These are phyloP conservation scores for Nakazawaea anatomiae DNA, from an alignment of 805 yeast genomes.

Conservation along the genomic window DNA sequence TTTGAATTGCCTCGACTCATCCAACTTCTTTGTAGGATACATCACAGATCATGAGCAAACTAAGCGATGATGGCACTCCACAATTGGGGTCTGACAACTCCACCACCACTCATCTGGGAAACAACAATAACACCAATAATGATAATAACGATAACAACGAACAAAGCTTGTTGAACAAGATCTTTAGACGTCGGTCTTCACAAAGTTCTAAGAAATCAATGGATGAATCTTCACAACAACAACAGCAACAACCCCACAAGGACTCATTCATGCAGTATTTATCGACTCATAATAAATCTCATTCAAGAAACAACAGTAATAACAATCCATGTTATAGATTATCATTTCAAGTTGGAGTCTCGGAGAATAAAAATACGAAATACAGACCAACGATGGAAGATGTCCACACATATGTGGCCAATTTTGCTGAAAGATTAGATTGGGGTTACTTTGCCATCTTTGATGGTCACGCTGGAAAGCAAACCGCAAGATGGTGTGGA, in stretches of 20 bases:
- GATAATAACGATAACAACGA: not conserved
- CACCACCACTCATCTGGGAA: not conserved
- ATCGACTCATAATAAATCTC: not conserved
- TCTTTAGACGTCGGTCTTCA: slow-evolving; percentile 9
- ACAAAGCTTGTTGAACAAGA: slow-evolving; percentile 4
- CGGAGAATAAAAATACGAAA: slow-evolving; percentile 80
- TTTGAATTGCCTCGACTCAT: no score
- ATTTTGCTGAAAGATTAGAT: slow-evolving; percentile 84
- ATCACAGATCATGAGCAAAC: not conserved
- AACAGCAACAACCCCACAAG: not conserved
- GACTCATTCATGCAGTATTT: slow-evolving; percentile 4
- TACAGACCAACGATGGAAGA: slow-evolving; percentile 93
- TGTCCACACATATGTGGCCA: slow-evolving; percentile 87
- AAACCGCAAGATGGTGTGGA: slow-evolving; percentile 93
- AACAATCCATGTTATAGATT: slow-evolving; percentile 47
- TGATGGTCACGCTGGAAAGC: slow-evolving; percentile 96
- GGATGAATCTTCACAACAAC: not conserved
- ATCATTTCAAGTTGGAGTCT: slow-evolving; percentile 81
- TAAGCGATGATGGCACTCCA: not conserved
- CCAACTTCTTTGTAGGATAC: no score
- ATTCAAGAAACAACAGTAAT: not conserved
- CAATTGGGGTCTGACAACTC: not conserved
- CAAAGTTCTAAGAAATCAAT: slow-evolving; percentile 4
- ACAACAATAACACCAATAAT: not conserved
- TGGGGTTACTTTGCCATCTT: slow-evolving; percentile 95